These are phyloP conservation scores for Mitragyna speciosa DNA, from an alignment of 257 asterid species.

Conservation along the genomic window DNA sequence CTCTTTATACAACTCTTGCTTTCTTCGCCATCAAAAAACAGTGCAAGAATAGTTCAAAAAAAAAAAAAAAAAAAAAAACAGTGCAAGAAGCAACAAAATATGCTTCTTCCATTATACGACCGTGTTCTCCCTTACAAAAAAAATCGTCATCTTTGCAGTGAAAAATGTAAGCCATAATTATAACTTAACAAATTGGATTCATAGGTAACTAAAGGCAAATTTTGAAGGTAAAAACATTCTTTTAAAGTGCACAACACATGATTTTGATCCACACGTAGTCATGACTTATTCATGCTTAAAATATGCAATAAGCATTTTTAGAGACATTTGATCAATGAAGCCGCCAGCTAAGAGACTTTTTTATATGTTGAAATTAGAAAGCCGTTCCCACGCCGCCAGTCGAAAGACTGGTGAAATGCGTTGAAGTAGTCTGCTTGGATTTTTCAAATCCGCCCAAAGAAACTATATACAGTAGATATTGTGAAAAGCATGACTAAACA, in stretches of 20 bases:
- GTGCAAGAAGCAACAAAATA: slow-evolving; percentile 49
- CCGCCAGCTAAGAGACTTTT: background rate
- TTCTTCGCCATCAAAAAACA: slow-evolving; percentile 25
- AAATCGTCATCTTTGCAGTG: background rate
- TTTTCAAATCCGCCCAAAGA: background rate
- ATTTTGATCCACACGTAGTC: background rate
- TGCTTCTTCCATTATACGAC: slow-evolving; percentile 36
- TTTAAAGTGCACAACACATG: background rate
- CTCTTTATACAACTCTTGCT: slow-evolving; percentile 27
- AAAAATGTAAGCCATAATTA: background rate
- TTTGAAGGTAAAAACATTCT: background rate
- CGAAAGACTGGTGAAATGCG: background rate
- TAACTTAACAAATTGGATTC: background rate
- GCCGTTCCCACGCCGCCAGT: too few relatives aligned
- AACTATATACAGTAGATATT: background rate
- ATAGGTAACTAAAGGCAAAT: background rate
- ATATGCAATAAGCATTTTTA: background rate
- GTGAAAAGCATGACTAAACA: background rate
- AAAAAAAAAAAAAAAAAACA: too few relatives aligned
- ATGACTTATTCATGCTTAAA: background rate
- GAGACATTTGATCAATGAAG: too few relatives aligned
- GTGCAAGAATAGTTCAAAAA: too few relatives aligned
- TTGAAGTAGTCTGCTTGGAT: background rate
- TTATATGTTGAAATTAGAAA: too few relatives aligned
- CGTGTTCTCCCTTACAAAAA: background rate